A percentile compares a stretch with the other conserved stretches of the same genome.
Evolutionary conservation across 345 rosid species (phyloP).

Genomic region (Punica granatum): DNA sequence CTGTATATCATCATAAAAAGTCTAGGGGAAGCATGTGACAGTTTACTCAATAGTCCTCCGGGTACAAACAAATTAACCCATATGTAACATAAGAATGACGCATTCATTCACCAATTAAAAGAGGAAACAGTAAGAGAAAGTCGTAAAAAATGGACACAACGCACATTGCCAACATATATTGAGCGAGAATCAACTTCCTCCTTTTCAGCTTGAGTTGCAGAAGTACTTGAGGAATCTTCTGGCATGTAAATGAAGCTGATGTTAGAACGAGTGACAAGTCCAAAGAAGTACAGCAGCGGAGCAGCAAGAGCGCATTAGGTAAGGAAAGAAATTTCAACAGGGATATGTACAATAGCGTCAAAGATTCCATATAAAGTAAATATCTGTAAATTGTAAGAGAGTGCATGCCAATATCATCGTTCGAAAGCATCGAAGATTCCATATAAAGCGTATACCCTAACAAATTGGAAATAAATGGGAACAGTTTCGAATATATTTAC

Average conservation of each 20-base stretch:
- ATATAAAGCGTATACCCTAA: too few species aligned
- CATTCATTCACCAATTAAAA: background rate
- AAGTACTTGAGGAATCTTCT: constrained; percentile 61
- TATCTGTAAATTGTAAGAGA: background rate
- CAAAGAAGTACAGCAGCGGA: background rate
- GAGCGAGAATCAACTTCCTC: constrained; percentile 98
- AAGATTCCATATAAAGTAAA: background rate
- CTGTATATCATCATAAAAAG: too few species aligned
- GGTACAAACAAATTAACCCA: background rate
- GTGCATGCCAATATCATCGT: too few species aligned
- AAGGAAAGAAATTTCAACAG: background rate
- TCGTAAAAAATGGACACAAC: constrained; percentile 16
- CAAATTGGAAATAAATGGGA: too few species aligned
- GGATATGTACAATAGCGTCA: background rate
- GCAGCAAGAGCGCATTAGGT: background rate
- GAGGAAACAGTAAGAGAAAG: background rate
- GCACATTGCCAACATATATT: constrained; percentile 95
- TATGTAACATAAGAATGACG: background rate
- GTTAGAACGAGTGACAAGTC: background rate
- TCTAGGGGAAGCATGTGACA: background rate
- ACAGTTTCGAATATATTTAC: too few species aligned
- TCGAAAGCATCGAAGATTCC: too few species aligned
- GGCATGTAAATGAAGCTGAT: background rate
- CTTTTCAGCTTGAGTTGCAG: constrained; percentile 81
- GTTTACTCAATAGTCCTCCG: background rate